Evolutionary conservation across 495 filamentous ascomycete genomes (phyloP).

Genomic region (Penicillium verhagenii): DNA sequence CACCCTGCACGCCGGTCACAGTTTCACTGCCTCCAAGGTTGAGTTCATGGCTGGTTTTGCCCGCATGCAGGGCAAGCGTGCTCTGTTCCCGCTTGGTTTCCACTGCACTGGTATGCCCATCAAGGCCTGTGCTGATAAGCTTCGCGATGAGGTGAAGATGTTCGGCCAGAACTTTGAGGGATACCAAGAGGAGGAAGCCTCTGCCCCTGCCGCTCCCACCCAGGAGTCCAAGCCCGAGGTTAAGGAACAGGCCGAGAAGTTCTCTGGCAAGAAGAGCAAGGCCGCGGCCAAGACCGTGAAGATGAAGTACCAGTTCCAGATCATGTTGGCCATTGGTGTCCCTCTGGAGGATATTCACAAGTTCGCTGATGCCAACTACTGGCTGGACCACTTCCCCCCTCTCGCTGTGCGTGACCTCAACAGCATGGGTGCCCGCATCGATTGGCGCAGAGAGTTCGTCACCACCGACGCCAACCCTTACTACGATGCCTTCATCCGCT

Average conservation of each 20-base stretch:
- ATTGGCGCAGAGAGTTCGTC: slow-evolving; percentile 89
- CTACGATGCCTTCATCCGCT: slow-evolving; percentile 92
- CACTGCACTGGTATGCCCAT: slow-evolving; percentile 99
- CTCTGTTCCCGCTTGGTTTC: slow-evolving; percentile 87
- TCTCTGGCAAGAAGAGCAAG: slow-evolving; percentile 92
- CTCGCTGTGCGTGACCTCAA: slow-evolving; percentile 77
- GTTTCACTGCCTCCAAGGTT: slow-evolving; percentile 84
- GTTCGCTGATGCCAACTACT: slow-evolving; percentile 85
- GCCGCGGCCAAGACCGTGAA: slow-evolving; percentile 86
- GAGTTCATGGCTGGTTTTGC: slow-evolving; percentile 84
- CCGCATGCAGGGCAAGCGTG: slow-evolving; percentile 84
- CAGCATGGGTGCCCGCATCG: slow-evolving; percentile 80
- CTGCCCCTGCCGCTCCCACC: slow-evolving; percentile 31
- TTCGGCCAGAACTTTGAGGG: slow-evolving; percentile 86
- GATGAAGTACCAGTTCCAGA: slow-evolving; percentile 87
- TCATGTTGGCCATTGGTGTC: slow-evolving; percentile 83
- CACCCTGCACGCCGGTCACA: slow-evolving; percentile 87
- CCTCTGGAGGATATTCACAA: slow-evolving; percentile 83
- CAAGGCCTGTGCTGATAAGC: slow-evolving; percentile 95
- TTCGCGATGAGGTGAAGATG: slow-evolving; percentile 80
- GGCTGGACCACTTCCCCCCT: slow-evolving; percentile 86
- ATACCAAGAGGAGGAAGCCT: slow-evolving; percentile 60
- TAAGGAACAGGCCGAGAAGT: slow-evolving; percentile 83
- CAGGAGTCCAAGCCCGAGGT: slow-evolving; percentile 59
- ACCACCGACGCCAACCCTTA: slow-evolving; percentile 98